A percentile compares a stretch with the other conserved stretches of the same genome.
phyloP scores from a whole-genome alignment of 345 rosid genomes.

The Euclidium syriacum region DNA sequence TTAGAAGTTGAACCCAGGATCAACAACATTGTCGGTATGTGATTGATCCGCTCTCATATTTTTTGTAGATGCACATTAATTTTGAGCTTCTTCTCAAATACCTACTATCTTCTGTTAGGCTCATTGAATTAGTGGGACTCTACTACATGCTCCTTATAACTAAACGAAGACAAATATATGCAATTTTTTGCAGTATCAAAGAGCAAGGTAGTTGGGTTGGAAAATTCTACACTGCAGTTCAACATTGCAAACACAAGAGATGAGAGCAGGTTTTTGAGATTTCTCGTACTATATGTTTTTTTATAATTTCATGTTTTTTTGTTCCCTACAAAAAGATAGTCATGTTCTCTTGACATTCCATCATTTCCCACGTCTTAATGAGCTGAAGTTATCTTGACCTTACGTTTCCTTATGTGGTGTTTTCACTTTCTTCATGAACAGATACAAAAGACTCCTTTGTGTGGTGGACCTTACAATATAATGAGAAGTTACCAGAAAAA shows the following conservation, averaged over 20 bases:
- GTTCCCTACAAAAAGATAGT: background rate
- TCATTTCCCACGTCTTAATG: background rate
- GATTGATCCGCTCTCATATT: background rate
- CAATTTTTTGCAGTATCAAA: conserved; percentile 62
- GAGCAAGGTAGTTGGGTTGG: conserved; percentile 67
- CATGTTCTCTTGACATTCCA: background rate
- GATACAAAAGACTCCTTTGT: conserved; percentile 98
- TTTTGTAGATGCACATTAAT: background rate
- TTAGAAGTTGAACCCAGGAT: too few relatives aligned
- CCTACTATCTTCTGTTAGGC: conserved; percentile 38
- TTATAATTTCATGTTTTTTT: background rate
- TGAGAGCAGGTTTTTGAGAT: conserved; percentile 64
- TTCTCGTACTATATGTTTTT: background rate
- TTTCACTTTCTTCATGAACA: conserved; percentile 29
- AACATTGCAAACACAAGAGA: conserved; percentile 39
- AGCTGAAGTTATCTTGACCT: background rate
- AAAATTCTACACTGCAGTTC: conserved; percentile 45
- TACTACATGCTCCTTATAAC: conserved; percentile 89
- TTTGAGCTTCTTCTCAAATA: background rate
- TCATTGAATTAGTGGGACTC: conserved; percentile 81
- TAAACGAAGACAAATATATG: conserved; percentile 67
- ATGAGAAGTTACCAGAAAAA: conserved; percentile 87
- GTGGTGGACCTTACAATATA: conserved; percentile 68
- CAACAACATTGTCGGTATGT: conserved; percentile 82
- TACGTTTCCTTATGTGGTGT: background rate